These are phyloP conservation scores for Starmerella stigmatis DNA, from an alignment of 805 yeast genomes.

Conservation along the genomic window DNA sequence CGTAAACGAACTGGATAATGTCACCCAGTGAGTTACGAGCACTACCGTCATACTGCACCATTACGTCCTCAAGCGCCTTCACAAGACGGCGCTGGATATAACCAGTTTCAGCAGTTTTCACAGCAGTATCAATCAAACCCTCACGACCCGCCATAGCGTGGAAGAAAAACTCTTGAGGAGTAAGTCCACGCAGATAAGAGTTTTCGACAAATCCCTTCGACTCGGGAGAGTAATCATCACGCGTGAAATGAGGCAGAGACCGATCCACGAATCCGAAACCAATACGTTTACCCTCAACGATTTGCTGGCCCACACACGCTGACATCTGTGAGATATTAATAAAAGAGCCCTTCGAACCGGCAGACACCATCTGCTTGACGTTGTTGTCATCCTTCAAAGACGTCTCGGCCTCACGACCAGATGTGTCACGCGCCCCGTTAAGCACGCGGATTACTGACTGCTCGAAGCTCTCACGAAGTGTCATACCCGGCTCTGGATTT, in stretches of 20 bases:
- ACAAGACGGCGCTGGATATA: conserved; percentile 96
- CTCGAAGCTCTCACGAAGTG: conserved; percentile 94
- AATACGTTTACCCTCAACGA: conserved; percentile 99
- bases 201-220: conserved; percentile 97
- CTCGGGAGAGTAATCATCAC: conserved; percentile 97
- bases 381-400: conserved; percentile 87
- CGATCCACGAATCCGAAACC: conserved; percentile 95
- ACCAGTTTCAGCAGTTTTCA: conserved; percentile 97
- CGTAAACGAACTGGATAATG: conserved; percentile 88
- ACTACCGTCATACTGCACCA: conserved; percentile 97
- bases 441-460: conserved; percentile 90
- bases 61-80: conserved; percentile 91
- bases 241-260: conserved; percentile 93
- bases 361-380: conserved; percentile 97
- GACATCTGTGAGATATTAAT: conserved; percentile 99
- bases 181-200: conserved; percentile 90
- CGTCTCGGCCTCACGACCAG: conserved; percentile 97
- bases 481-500: conserved; percentile 99
- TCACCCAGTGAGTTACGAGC: conserved; percentile 97
- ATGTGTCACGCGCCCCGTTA: conserved; percentile 97
- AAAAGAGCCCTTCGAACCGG: conserved; percentile 98
- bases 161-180: conserved; percentile 98
- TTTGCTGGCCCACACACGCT: conserved; percentile 99
- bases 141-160: conserved; percentile 99
- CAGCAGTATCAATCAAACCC: conserved; percentile 98